Evolutionary conservation across 257 asterid genomes (phyloP), one percentile per base, ranked within the genome.

Genomic region (Scutellaria barbata): DNA sequence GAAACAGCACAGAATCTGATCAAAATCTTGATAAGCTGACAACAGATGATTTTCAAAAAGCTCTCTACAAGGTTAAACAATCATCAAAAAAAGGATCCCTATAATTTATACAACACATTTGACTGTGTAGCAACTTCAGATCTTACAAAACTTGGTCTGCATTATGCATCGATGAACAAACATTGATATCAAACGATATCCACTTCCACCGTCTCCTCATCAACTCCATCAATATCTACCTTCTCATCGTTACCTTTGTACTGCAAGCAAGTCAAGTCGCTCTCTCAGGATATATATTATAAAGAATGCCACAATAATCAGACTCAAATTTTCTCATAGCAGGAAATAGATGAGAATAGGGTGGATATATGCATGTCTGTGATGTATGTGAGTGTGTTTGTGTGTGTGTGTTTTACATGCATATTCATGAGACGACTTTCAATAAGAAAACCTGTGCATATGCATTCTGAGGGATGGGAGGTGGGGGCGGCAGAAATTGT

Each of bases 401-500:
- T 30, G 35, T 30, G 35, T 22, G 3, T 22, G 47, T 9, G 22
- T 18, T 10, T 14, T 62, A 9, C 9, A 40, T 65, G 18, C 20
- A n/a, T 58, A n/a, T 35, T 7, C n/a, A 35, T 5, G 57, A 25
- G 43, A 13, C 60, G 47, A 22, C 55, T 16, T 50, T 33, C 10
- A 40, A 53, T 52, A 33, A 20, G 63, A 74, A 59, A 66, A 87
- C 97, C 99, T 85, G 89, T 61, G 66, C 72, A 79, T 82, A 81
- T 25, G 85, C 84, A 63, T 82, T 84, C 63, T 66, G 79, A 43
- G 95, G 84, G 61, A 81, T 67, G 30, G 88, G 89, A 60, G 95
- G 96, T 2, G 95, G 90, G 82, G 87, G 90, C 13, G 89, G 96
- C 53, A 67, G 86, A 80, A 81, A 82, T 1, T 84, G 85, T 17